Evolutionary conservation across 208 protist species (phyloP).

Genomic region (Trypanosoma brucei): DNA sequence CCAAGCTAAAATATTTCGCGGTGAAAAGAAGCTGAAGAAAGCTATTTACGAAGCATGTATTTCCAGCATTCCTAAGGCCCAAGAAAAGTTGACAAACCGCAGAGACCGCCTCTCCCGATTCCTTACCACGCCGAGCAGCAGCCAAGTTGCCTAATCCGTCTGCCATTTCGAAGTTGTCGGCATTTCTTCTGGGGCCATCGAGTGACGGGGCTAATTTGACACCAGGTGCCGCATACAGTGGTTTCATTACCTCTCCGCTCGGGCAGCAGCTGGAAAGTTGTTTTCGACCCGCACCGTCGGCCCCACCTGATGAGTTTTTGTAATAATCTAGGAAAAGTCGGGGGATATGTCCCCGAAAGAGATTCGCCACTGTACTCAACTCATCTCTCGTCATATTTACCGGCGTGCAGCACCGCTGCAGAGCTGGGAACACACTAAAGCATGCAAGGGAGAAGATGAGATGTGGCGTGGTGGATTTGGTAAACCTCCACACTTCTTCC

Average conservation of each 20-base stretch:
- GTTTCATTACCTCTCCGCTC: no score
- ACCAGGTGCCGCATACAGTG: no score
- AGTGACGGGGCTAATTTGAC: no score
- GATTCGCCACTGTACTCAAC: background rate
- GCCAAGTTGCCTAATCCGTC: no score
- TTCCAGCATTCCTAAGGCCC: constrained; percentile 49
- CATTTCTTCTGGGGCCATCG: no score
- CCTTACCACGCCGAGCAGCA: no score
- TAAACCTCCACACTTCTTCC: background rate
- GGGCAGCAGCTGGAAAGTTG: no score
- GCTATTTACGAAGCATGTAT: constrained; percentile 71
- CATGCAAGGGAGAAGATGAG: background rate
- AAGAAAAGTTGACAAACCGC: constrained; percentile 17
- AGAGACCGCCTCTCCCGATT: no score
- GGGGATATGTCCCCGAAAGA: background rate
- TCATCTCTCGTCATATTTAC: background rate
- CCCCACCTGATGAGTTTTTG: background rate
- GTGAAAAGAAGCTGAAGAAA: constrained; percentile 54
- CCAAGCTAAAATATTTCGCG: constrained; percentile 30
- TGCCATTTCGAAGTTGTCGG: no score
- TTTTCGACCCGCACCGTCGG: background rate
- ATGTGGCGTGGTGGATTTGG: background rate
- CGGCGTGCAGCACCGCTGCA: background rate
- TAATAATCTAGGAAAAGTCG: background rate
- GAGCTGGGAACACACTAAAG: background rate